phyloP scores from a whole-genome alignment of 2,329 filamentous ascomycete species.

The Phialophora macrospora region DNA sequence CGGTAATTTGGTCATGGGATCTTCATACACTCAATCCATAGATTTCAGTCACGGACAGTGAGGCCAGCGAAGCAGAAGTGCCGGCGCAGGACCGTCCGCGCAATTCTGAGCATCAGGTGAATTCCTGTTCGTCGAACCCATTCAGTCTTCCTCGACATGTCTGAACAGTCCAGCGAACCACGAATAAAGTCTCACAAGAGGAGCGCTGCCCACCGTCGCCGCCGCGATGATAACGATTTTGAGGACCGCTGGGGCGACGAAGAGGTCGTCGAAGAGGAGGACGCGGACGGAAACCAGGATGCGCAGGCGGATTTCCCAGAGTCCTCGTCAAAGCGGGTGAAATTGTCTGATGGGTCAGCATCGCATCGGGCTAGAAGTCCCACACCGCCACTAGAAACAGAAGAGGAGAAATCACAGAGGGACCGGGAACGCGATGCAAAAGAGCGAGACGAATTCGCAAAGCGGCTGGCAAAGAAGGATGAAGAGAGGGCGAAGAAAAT shows the following conservation, averaged over 20 bases:
- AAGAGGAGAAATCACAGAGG: conserved; percentile 63
- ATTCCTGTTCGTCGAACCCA: not conserved
- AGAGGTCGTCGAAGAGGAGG: conserved; percentile 59
- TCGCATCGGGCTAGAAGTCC: conserved; percentile 41
- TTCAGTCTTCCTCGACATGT: conserved; percentile 24
- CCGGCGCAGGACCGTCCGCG: not conserved
- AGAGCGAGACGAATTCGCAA: conserved; percentile 81
- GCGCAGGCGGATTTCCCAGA: conserved; percentile 65
- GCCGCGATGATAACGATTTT: conserved; percentile 57
- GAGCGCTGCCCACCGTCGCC: conserved; percentile 29
- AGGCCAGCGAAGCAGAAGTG: not conserved
- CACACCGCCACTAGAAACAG: conserved; percentile 48
- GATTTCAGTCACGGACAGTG: no score
- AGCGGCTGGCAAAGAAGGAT: conserved; percentile 73
- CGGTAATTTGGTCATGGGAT: not conserved
- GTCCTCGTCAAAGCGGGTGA: conserved; percentile 72
- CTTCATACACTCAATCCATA: not conserved
- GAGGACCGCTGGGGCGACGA: conserved; percentile 85
- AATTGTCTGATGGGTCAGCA: conserved; percentile 62
- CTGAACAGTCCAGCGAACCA: conserved; percentile 32
- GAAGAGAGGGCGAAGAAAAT: conserved; percentile 71
- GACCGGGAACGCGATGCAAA: conserved; percentile 69
- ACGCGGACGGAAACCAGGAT: conserved; percentile 58
- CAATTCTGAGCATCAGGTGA: conserved; percentile 22
- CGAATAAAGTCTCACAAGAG: conserved; percentile 31